Evolutionary conservation across 2,329 filamentous ascomycete species (phyloP), one percentile per base, ranked within the genome.

Genomic region (Monosporascus ibericus): DNA sequence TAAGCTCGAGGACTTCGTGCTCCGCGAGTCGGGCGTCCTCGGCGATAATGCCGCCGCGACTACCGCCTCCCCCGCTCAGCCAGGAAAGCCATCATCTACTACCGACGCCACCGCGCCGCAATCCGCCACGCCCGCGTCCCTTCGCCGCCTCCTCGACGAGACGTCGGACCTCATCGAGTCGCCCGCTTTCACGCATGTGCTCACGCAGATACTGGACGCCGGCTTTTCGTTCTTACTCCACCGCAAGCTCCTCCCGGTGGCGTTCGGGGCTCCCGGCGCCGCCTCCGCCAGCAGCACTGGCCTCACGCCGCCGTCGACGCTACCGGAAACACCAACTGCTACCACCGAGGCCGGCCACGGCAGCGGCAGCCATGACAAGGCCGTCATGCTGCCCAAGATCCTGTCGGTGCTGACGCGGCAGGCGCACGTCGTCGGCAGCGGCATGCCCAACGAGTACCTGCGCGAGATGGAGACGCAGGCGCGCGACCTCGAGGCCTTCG

Each of bases 121-220:
- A n/a, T 60, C 71, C 14, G 68, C 75, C 30, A 76, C 79, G n/a
- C 68, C 77, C 11, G 68, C 72, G 6, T 81, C 85, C 1, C 81
- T 99, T 52, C 85, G 92, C 52, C 86, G 88, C 53, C 81, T 99
- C 20, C 81, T 99, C 1, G 92, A 99, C 67, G 94, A 99, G 75
- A 97, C 94, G 2, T 89, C 92, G 39, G 94, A 99, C 67, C 81
- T 99, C 24, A 86, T 97, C 65, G 94, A 99, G 66, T 96, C 94
- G 1, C 94, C 94, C 0, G 82, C 89, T 37, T 97, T 97, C 71
- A 82, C 86, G 0, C 87, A 91, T 63, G 91, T 99, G 37, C 79
- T 96, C 44, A 90, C 87, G 2, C 84, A 89, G 53, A 80, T 96
- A 52, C 87, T 97, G 54, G 92, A 97, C 68, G 81, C 90, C 46